A percentile compares a stretch with the other conserved stretches of the same genome.
phyloP scores from a whole-genome alignment of 306 rosid species.

The Datisca glomerata region DNA sequence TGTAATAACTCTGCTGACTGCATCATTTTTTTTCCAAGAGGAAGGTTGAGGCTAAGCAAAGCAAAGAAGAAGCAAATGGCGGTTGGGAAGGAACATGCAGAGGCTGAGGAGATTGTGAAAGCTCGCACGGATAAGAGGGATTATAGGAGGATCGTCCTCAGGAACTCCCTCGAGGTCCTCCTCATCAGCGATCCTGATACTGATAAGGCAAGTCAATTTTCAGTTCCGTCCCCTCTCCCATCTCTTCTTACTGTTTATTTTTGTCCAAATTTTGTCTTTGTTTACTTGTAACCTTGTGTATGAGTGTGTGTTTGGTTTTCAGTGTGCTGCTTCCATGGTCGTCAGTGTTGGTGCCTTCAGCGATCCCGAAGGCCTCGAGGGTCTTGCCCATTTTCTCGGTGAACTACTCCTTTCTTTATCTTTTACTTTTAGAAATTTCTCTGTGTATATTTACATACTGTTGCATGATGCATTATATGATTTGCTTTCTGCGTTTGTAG shows the following conservation, averaged over 20 bases:
- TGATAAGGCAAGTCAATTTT: constrained; percentile 44
- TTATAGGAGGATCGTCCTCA: constrained; percentile 62
- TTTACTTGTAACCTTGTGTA: background rate
- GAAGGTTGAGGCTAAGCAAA: background rate
- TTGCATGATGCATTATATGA: background rate
- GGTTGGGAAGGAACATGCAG: constrained; percentile 35
- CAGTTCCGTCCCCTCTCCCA: background rate
- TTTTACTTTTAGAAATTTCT: background rate
- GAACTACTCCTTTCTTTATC: background rate
- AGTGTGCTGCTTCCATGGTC: constrained; percentile 97
- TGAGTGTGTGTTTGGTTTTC: constrained; percentile 1
- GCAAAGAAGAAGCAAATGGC: constrained; percentile 31
- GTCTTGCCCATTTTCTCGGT: constrained; percentile 98
- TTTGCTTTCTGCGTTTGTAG: background rate
- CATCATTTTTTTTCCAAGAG: background rate
- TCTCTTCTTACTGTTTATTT: background rate
- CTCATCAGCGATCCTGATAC: constrained; percentile 80
- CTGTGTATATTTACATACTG: background rate
- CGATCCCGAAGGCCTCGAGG: constrained; percentile 83
- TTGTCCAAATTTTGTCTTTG: too few relatives aligned
- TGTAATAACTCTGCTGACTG: too few relatives aligned
- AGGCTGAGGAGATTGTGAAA: constrained; percentile 35
- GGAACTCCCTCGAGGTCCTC: constrained; percentile 62
- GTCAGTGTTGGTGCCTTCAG: constrained; percentile 78
- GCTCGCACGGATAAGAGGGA: constrained; percentile 68